Evolutionary conservation across 2,329 filamentous ascomycete species (phyloP), one percentile per base, ranked within the genome.

Genomic region (Alternaria sp.): DNA sequence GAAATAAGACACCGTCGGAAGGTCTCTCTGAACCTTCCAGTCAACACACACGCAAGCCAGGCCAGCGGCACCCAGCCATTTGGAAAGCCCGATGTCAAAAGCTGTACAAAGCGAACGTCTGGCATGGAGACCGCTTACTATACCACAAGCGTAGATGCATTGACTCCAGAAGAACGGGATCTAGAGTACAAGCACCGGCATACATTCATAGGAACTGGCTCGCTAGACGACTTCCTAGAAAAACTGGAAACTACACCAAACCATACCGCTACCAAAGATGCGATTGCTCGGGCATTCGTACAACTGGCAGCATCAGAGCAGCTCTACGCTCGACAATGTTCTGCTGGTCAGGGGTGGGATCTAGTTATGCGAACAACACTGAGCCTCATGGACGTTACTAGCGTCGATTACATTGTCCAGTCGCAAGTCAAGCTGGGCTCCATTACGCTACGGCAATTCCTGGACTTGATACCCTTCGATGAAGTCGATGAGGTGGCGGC

Each of bases 121-220:
- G 47, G 46, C 49, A 49, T 26, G 12, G 18, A 18, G 6, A 45
- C 50, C 33, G 28, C 56, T 25, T 53, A 30, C 20, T 33, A 30
- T 15, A 28, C 44, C n/a, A 33, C 21, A 2, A 23, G 4, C 25
- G 3, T 25, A 21, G 14, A 43, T 14, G 11, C 18, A 14, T 15
- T 63, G 43, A 53, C 57, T 3, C 54, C 56, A 21, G 56, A 61
- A 53, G 72, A 73, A 37, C 58, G 61, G 11, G 74, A 75, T 15
- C 61, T 75, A 4, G 70, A 75, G 44, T 76, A 76, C 62, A 70
- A 75, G 33, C 68, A 75, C 33, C 75, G 74, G n/a, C 74, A 75
- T 50, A 76, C 64, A 2, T 77, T 75, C 44, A 64, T 77, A n/a
- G 75, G 75, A 8, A 73, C 74, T 2, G 71, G 69, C 6, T 77